These are phyloP conservation scores for Euphorbia tirucalli DNA, from an alignment of 345 rosid genomes.

Conservation along the genomic window DNA sequence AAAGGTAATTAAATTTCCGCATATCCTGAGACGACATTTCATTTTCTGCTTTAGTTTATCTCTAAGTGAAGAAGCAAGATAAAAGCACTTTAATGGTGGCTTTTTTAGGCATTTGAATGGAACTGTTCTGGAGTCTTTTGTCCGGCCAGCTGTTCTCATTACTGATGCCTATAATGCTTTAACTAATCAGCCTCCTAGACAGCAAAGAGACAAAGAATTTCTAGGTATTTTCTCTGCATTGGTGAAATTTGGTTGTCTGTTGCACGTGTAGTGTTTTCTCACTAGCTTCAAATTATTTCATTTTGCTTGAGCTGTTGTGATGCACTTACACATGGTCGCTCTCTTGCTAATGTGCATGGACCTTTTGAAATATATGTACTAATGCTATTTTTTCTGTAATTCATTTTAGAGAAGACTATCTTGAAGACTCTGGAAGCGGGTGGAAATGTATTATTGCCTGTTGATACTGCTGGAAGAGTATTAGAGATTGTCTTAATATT, in stretches of 20 bases:
- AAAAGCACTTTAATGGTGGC: neutral
- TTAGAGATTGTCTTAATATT: slow-evolving; percentile 87
- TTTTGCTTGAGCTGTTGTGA: neutral
- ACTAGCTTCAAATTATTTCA: neutral
- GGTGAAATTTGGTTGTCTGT: neutral
- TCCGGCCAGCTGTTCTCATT: slow-evolving; percentile 92
- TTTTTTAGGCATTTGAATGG: slow-evolving; percentile 91
- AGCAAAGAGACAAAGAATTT: slow-evolving; percentile 82
- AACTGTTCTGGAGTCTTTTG: slow-evolving; percentile 84
- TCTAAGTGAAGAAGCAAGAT: slow-evolving; percentile 2
- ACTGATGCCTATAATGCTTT: slow-evolving; percentile 94
- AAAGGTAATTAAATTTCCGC: slow-evolving; percentile 53
- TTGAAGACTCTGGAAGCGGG: slow-evolving; percentile 72
- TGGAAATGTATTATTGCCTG: slow-evolving; percentile 90
- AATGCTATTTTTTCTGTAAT: slow-evolving; percentile 1
- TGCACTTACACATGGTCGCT: neutral
- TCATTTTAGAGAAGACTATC: slow-evolving; percentile 44
- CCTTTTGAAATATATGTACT: too few relatives aligned
- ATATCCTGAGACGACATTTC: slow-evolving; percentile 5
- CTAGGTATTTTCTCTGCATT: slow-evolving; percentile 42
- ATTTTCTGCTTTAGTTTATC: neutral
- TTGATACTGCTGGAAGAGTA: slow-evolving; percentile 87
- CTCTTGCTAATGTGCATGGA: slow-evolving; percentile 12
- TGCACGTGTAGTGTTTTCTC: neutral
- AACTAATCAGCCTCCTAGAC: slow-evolving; percentile 71